Evolutionary conservation across 495 filamentous ascomycete species (phyloP).

Genomic region (Xylaria venustula): DNA sequence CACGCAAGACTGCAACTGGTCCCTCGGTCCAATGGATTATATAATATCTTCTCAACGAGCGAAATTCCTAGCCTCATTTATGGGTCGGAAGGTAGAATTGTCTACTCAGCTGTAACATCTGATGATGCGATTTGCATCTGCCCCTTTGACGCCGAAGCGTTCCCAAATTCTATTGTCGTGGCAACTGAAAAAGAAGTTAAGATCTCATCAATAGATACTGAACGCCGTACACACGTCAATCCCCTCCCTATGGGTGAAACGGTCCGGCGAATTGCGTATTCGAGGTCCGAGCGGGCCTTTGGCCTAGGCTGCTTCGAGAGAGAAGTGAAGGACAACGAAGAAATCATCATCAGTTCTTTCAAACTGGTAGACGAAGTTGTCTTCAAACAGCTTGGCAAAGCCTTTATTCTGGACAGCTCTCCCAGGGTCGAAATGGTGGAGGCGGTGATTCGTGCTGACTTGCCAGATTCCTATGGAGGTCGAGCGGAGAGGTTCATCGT

Average conservation of each 20-base stretch:
- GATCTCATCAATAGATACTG: slow-evolving; percentile 78
- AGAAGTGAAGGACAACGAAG: slow-evolving; percentile 44
- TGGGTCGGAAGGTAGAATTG: slow-evolving; percentile 77
- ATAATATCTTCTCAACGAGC: slow-evolving; percentile 88
- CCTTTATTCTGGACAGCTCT: slow-evolving; percentile 46
- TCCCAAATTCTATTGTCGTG: slow-evolving; percentile 75
- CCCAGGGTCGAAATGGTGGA: slow-evolving; percentile 76
- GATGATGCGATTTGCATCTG: slow-evolving; percentile 79
- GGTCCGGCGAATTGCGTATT: slow-evolving; percentile 85
- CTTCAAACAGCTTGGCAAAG: slow-evolving; percentile 44
- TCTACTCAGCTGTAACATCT: slow-evolving; percentile 95
- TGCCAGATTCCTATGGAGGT: slow-evolving; percentile 60
- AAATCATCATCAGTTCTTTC: slow-evolving; percentile 49
- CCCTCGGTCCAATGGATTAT: slow-evolving; percentile 59
- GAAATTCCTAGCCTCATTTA: slow-evolving; percentile 95
- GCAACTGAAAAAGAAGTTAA: slow-evolving; percentile 75
- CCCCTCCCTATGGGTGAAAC: slow-evolving; percentile 76
- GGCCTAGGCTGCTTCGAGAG: slow-evolving; percentile 82
- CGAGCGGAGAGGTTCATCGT: slow-evolving; percentile 80
- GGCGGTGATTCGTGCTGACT: slow-evolving; percentile 73
- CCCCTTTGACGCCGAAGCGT: slow-evolving; percentile 77
- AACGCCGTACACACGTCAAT: slow-evolving; percentile 82
- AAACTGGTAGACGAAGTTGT: slow-evolving; percentile 52
- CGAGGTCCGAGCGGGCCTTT: slow-evolving; percentile 73
- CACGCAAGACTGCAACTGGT: slow-evolving; percentile 77